Base-by-base conservation (phyloP, 306 rosid genomes). In the Prunus persica region DNA sequence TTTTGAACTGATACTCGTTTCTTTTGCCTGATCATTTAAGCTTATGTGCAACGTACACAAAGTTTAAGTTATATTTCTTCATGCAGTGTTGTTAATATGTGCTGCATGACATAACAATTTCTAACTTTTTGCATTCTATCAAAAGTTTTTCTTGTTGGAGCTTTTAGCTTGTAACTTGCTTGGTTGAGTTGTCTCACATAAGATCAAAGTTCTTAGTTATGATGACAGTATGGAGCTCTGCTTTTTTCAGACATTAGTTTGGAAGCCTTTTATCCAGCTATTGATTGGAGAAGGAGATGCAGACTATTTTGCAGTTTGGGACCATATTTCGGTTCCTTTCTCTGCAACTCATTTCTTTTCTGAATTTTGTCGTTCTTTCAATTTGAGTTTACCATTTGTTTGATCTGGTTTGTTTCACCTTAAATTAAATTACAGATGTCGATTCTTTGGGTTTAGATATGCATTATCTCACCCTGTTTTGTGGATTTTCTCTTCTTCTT, bases 271-370 rank as follows among this genome's bases (percentile, higher is more conserved):
- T 95, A 95, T 88, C 99, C 97, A 4, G 78, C 86, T 64, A 87
- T 62, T 76, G 85, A 72, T 88, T 76, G 99, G 97, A 73, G 87
- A 80, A 84, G 97, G 97, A 77, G 97, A 95, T 72, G 96, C 97
- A 30, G 99, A 95, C 72, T 95, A 95, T 82, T 75, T 24, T 24
- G 25, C 25, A 24, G 25, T 24, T 24, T 24, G 25, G 25, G 25
- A 24, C 25, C 25, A 24, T 24, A 24, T 24, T 24, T 1, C 1
- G 25, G 25, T 24, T 24, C 25, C 25, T 24, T 24, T 24, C 25
- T 24, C 25, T 24, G 25, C 25, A 24, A 24, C 25, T 24, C 25
- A 24, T 24, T 24, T 24, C 25, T 24, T 24, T 24, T 24, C 25
- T 24, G 25, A 24, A 24, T 24, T 24, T 24, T 24, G 1, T 24